Base-by-base conservation (phyloP, 768 basidiomycete species). In the Amanita thiersii region DNA sequence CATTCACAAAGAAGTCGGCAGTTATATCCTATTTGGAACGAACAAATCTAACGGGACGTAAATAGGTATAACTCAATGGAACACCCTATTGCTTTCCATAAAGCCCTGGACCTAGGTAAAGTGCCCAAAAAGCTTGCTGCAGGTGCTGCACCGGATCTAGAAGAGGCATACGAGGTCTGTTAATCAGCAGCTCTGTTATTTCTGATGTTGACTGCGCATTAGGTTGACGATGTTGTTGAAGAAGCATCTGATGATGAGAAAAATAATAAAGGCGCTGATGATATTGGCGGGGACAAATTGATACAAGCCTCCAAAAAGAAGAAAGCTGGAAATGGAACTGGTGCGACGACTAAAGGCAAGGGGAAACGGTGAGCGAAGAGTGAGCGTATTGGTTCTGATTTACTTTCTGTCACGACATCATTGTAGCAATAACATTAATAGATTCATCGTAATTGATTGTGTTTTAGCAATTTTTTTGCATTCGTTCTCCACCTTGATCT, bases 1-100 rank as follows among this genome's bases (percentile, higher is more conserved):
- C 84, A 0, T 81, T 99, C 47, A 98, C 96, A 1, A 75, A 68
- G 58, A 90, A 80, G 89, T 93, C 48, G 41, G 82, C 59, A 14
- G 20, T 14, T 8, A 19, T 9, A 1, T 17, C 43, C 8, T 24
- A 24, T 12, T 29, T 35, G 37, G 44, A 20, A 40, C 24, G 5
- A 28, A 4, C 29, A 31, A 21, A 47, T 10, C 17, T 26, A 24
- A 35, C 40, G 18, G 37, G 28, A 24, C 39, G 19, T 34, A n/a
- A 25, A 12, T 20, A 94, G 90, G 55, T 99, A 96, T 63, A 98
- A 98, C 60, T 65, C 78, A 6, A 60, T 63, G 11, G 90, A 92
- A 30, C 94, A 98, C 57, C 96, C 96, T 0, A 86, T 99, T 52
- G 79, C 96, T 1, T 98, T 94, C 74, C 80, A 97, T 61, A 93